Conservation (phyloP, 2,329 filamentous ascomycete genomes). For the Lecanicillium sp. region DNA sequence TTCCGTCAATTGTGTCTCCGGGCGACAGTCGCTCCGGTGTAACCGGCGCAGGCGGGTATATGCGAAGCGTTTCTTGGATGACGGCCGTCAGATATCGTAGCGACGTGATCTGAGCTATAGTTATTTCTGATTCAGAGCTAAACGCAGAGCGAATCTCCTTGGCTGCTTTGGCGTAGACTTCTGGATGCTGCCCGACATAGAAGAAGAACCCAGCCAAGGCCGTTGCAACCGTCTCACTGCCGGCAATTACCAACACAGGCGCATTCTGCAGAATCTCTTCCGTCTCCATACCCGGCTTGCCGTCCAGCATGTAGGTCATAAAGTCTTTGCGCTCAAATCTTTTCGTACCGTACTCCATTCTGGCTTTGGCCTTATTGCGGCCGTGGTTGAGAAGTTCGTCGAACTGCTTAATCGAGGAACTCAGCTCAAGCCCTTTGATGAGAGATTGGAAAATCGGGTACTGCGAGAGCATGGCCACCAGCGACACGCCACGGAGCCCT, state of each 20-base stretch:
- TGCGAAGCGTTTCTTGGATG: slow-evolving; percentile 32
- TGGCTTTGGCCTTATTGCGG: slow-evolving; percentile 14
- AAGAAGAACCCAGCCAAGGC: slow-evolving; percentile 21
- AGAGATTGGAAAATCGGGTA: slow-evolving; percentile 7
- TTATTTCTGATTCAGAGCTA: slow-evolving; percentile 26
- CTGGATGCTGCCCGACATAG: slow-evolving; percentile 21
- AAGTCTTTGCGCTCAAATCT: slow-evolving; percentile 14
- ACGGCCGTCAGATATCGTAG: slow-evolving; percentile 30
- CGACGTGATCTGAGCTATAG: slow-evolving; percentile 18
- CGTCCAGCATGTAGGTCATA: slow-evolving; percentile 20
- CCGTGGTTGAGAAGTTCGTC: slow-evolving; percentile 11
- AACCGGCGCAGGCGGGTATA: slow-evolving; percentile 26
- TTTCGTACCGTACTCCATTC: slow-evolving; percentile 14
- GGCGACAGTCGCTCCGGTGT: slow-evolving; percentile 17
- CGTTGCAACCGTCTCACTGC: slow-evolving; percentile 26
- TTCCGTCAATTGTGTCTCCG: slow-evolving; percentile 25
- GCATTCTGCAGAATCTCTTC: slow-evolving; percentile 24
- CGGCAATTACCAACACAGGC: slow-evolving; percentile 19
- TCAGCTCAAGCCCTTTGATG: background rate
- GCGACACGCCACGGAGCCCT: slow-evolving; percentile 4
- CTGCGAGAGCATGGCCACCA: slow-evolving; percentile 8
- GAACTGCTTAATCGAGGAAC: background rate
- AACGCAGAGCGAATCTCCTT: slow-evolving; percentile 28
- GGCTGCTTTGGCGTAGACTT: slow-evolving; percentile 20
- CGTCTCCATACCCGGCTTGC: slow-evolving; percentile 19